Base-by-base conservation (phyloP, 352 stramenopile species). In the Thalassiosira hispida region DNA sequence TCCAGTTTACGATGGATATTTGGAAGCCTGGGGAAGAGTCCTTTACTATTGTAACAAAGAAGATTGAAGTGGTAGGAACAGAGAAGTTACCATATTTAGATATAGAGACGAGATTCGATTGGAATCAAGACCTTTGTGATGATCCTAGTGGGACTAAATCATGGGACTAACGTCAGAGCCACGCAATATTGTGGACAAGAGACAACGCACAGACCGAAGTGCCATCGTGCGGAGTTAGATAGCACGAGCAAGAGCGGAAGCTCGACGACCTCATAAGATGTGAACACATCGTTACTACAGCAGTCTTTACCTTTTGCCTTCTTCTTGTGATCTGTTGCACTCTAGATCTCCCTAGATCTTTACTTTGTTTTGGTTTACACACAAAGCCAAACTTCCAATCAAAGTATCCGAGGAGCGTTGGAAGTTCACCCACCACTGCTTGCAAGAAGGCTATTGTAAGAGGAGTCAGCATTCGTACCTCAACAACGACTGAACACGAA, bases 1-100 rank as follows among this genome's bases (percentile, higher is more conserved):
- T 49, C 40, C 40, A 49, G n/a, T 49, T 49, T 16, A 49, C 60
- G 14, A 57, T 57, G 60, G 60, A 68, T 11, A 68, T 68, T 20
- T 68, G 60, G 60, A 68, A 68, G 2, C 60, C 60, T 35, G 27
- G 40, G 3, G 11, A 49, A 49, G 3, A 5, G 11, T 20, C 40
- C 4, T 20, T 4, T 20, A 14, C 40, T 4, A 49, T 49, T 20
- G 40, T n/a, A 16, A 4, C 40, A 5, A 49, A 49, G 27, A 11
- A 18, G 20, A 35, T 59, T 4, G 16, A 16, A 2, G 55, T 64
- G 55, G 3, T 64, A 4, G 55, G 55, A 2, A 23, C 9, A 14
- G 1, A 11, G n/a, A 46, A 1, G 22, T 40, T 64, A 6, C 55
- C 23, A 7, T 64, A 64, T 20, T 25, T 64, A 14, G 55, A 64